Evolutionary conservation across 345 rosid species (phyloP).

Genomic region (Viola odorata): DNA sequence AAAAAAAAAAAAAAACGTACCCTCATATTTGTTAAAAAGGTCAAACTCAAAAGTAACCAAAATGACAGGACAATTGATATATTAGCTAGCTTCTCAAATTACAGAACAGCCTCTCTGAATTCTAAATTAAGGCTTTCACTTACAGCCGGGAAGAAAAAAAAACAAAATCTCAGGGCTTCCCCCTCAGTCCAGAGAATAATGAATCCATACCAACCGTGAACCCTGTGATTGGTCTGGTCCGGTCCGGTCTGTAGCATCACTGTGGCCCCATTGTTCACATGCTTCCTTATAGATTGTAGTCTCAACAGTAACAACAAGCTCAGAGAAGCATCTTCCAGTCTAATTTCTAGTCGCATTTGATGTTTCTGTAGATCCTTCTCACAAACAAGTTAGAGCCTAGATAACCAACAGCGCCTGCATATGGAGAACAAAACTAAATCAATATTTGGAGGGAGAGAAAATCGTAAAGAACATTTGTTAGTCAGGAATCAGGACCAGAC

Average conservation of each 20-base stretch:
- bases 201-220: constrained; percentile 22
- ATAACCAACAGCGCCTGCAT: constrained; percentile 86
- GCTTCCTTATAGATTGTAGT: constrained; percentile 31
- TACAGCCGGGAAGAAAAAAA: constrained; percentile 32
- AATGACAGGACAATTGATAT: constrained; percentile 12
- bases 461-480: background rate
- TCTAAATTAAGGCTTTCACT: constrained; percentile 45
- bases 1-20: too few species aligned
- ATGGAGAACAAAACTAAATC: background rate
- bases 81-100: constrained; percentile 35
- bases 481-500: too few species aligned
- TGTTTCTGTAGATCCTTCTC: constrained; percentile 95
- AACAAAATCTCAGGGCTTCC: constrained; percentile 32
- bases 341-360: constrained; percentile 70
- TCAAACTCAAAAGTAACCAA: background rate
- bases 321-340: constrained; percentile 20
- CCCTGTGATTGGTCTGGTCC: constrained; percentile 19
- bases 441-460: background rate
- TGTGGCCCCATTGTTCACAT: constrained; percentile 3
- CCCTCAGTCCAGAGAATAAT: constrained; percentile 25
- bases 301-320: constrained; percentile 20
- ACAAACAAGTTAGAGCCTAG: constrained; percentile 91
- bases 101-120: constrained; percentile 44
- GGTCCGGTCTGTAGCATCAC: too few species aligned
- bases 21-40: background rate